These are phyloP conservation scores for Arbutus unedo DNA, from an alignment of 148 eudicot genomes.

Conservation along the genomic window DNA sequence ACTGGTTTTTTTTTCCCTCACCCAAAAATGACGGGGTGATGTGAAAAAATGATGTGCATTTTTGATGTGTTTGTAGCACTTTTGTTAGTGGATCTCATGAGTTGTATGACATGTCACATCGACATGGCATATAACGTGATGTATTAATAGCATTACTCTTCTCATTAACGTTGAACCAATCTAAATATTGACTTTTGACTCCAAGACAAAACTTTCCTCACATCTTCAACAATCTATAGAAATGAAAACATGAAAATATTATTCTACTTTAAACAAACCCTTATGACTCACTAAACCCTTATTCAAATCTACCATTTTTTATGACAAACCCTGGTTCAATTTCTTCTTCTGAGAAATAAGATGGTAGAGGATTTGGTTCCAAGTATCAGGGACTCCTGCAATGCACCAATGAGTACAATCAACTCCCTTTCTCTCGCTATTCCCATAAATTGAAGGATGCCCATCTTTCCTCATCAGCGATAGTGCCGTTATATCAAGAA, in stretches of 20 bases:
- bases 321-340: background rate
- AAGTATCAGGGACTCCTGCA: conserved; percentile 81
- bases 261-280: too few species aligned
- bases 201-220: too few species aligned
- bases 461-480: conserved; percentile 66
- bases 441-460: conserved; percentile 62
- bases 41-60: too few species aligned
- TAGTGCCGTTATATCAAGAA: conserved; percentile 61
- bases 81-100: background rate
- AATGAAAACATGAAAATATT: too few species aligned
- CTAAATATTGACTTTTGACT: too few species aligned
- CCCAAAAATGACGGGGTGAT: too few species aligned
- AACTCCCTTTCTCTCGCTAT: conserved; percentile 22
- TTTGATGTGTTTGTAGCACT: conserved; percentile 39
- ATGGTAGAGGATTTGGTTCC: conserved; percentile 73
- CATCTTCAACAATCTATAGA: too few species aligned
- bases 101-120: too few species aligned
- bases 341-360: conserved; percentile 20
- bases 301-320: background rate
- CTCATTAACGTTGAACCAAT: too few species aligned
- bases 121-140: too few species aligned
- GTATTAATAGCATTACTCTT: conserved; percentile 5
- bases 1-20: too few species aligned
- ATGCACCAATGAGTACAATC: conserved; percentile 95
- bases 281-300: background rate